These are phyloP conservation scores for Podospora pseudocomata DNA, from an alignment of 495 filamentous ascomycete genomes.

Conservation along the genomic window DNA sequence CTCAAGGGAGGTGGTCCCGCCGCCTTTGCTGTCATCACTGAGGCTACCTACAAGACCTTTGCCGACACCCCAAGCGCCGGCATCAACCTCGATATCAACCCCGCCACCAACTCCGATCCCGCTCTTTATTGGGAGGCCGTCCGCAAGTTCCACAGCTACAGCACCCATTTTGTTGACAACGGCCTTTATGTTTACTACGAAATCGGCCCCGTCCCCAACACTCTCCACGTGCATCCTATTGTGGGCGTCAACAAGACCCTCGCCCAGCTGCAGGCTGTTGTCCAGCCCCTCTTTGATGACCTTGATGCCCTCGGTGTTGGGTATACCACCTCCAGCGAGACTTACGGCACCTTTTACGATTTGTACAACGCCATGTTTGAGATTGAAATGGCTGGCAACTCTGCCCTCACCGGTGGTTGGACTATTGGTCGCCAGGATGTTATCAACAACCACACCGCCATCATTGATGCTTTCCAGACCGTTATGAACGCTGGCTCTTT, in stretches of 20 bases:
- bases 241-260: slow-evolving; percentile 43
- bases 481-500: slow-evolving; percentile 33
- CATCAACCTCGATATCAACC: slow-evolving; percentile 42
- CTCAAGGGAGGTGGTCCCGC: slow-evolving; percentile 58
- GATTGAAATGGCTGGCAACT: slow-evolving; percentile 40
- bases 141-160: slow-evolving; percentile 43
- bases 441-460: slow-evolving; percentile 36
- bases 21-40: slow-evolving; percentile 55
- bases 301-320: slow-evolving; percentile 36
- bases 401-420: slow-evolving; percentile 47
- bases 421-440: slow-evolving; percentile 43
- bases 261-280: slow-evolving; percentile 36
- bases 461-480: slow-evolving; percentile 42
- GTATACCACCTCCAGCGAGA: slow-evolving; percentile 33
- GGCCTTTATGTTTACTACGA: slow-evolving; percentile 52
- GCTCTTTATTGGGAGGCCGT: slow-evolving; percentile 46
- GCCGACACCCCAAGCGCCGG: slow-evolving; percentile 40
- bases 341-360: slow-evolving; percentile 43
- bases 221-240: slow-evolving; percentile 42
- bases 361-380: slow-evolving; percentile 49
- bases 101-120: slow-evolving; percentile 31
- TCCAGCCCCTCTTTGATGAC: slow-evolving; percentile 46
- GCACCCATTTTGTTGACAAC: slow-evolving; percentile 37
- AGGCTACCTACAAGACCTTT: slow-evolving; percentile 49
- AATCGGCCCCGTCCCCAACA: slow-evolving; percentile 25